Conservation (phyloP, 768 basidiomycete genomes). For the Ephemerocybe angulata region DNA sequence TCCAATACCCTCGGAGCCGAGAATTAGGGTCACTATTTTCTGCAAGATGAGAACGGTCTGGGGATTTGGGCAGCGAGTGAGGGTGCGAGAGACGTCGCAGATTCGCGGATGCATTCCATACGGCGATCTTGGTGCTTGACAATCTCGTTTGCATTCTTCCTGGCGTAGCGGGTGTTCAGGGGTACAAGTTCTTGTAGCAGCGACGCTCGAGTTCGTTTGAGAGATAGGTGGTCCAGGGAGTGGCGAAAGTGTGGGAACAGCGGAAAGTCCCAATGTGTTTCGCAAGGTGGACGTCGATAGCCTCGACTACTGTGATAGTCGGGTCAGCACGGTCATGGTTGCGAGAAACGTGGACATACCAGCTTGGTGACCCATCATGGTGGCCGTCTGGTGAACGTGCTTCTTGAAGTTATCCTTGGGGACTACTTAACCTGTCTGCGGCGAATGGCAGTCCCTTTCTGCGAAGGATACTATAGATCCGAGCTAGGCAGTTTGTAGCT, state of each 20-base stretch:
- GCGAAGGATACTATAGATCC: constrained; percentile 96
- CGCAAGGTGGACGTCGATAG: constrained; percentile 89
- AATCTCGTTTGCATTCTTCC: no score
- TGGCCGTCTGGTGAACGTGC: constrained; percentile 95
- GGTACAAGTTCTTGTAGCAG: no score
- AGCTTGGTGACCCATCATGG: constrained; percentile 99
- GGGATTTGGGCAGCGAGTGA: no score
- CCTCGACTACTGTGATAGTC: constrained; percentile 97
- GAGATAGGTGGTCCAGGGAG: constrained; percentile 97
- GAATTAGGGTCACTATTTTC: no score
- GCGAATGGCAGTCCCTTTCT: constrained; percentile 95
- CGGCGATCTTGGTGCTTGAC: no score
- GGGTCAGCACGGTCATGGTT: constrained; percentile 99
- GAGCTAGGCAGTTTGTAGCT: constrained; percentile 98
- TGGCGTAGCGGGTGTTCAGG: no score
- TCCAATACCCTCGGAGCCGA: no score
- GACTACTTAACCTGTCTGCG: constrained; percentile 99
- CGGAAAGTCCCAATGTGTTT: constrained; percentile 99
- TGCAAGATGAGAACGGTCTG: no score
- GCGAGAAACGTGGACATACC: constrained; percentile 99
- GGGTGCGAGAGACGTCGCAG: no score
- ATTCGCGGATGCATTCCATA: no score
- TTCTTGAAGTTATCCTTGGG: constrained; percentile 99
- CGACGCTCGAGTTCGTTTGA: constrained; percentile 97
- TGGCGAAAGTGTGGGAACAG: constrained; percentile 96